Evolutionary conservation across 306 rosid species (phyloP).

Genomic region (Malus fusca): DNA sequence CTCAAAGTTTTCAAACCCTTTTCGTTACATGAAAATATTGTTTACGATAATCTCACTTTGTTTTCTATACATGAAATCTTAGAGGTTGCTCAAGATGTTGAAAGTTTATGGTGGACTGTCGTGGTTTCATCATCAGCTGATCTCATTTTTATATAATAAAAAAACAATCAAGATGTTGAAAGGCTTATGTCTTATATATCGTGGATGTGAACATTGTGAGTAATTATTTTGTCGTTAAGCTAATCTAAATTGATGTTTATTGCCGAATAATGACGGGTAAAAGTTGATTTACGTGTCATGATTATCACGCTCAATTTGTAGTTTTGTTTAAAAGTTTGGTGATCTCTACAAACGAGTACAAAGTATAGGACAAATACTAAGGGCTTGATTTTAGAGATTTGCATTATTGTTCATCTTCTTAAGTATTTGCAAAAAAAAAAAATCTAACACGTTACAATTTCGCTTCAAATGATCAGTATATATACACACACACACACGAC

Average conservation of each 20-base stretch:
- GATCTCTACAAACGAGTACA: not conserved
- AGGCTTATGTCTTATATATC: not conserved
- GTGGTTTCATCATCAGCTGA: no score
- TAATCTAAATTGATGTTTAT: not conserved
- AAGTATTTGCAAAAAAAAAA: not conserved
- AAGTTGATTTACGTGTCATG: no score
- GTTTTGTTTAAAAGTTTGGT: not conserved
- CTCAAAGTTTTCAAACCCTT: no score
- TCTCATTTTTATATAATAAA: no score
- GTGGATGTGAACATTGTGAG: not conserved
- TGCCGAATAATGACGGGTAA: not conserved
- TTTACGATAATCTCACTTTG: not conserved
- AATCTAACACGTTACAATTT: no score
- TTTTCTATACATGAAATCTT: not conserved
- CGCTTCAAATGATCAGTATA: no score
- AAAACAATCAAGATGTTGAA: no score
- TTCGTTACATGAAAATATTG: not conserved
- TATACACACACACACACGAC: not conserved
- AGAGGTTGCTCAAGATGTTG: not conserved
- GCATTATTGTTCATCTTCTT: not conserved
- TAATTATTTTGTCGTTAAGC: not conserved
- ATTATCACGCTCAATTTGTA: not conserved
- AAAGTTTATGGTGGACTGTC: not conserved
- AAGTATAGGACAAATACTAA: not conserved
- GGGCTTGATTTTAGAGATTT: not conserved